Evolutionary conservation across 495 filamentous ascomycete genomes (phyloP), one percentile per base, ranked within the genome.

Genomic region (Hypomontagnella submonticulosa): DNA sequence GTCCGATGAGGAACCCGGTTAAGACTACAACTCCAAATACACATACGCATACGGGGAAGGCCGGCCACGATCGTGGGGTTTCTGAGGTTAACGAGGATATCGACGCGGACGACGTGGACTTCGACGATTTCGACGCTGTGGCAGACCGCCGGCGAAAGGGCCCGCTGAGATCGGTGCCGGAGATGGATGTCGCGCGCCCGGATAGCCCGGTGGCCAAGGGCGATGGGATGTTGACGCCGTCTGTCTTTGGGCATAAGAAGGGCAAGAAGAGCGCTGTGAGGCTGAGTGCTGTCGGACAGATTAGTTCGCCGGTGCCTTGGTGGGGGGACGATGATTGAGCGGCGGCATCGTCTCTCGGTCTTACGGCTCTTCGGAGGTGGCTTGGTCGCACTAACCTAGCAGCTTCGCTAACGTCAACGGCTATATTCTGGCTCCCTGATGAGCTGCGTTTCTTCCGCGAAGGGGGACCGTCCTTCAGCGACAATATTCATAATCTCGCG

Each of bases 281-380:
- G 40, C 57, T 83, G 42, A 83, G 80, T 49, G 80, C 80, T 3
- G 79, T 83, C 18, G 80, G 80, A 11, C 71, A 71, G 30, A 60
- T 70, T 15, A 70, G 57, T 37, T 61, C 73, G 7, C 78, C 79
- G 15, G 69, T 74, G 4, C 76, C 77, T 11, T 80, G 73, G 73
- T 80, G 74, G 79, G 74, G 73, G n/a, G 75, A 77, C 46, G 74
- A 74, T 20, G 74, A 77, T 15, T 79, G 61, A 72, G 47, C 3
- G 33, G 19, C 1, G 15, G 18, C 8, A 30, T 53, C 5, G 30
- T 23, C 18, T 38, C 20, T 10, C 18, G 10, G 12, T n/a, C 4
- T n/a, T 19, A n/a, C n/a, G n/a, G n/a, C n/a, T n/a, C n/a, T n/a
- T n/a, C n/a, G n/a, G n/a, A n/a, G n/a, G n/a, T n/a, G n/a, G n/a